Evolutionary conservation across 2,329 filamentous ascomycete species (phyloP).

Genomic region (Phialophora verrucosa): DNA sequence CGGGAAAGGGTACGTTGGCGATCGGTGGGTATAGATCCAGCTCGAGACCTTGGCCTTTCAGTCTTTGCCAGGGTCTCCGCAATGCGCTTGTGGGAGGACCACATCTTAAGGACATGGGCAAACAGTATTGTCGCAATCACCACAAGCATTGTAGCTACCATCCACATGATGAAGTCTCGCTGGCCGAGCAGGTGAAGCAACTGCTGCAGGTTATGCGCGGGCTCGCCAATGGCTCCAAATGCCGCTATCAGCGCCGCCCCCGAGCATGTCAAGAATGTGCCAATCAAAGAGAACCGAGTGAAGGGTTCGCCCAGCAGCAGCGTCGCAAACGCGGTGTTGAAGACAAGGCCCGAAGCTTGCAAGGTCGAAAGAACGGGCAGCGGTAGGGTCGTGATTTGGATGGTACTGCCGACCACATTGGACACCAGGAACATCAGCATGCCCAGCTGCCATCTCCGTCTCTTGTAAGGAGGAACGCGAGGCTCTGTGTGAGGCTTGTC

Average conservation of each 20-base stretch:
- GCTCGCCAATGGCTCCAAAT: slow-evolving; percentile 92
- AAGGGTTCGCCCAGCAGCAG: slow-evolving; percentile 92
- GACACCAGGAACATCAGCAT: slow-evolving; percentile 97
- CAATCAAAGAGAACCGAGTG: slow-evolving; percentile 88
- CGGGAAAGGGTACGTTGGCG: slow-evolving; percentile 42
- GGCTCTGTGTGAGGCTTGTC: slow-evolving; percentile 81
- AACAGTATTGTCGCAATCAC: slow-evolving; percentile 71
- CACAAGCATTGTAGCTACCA: slow-evolving; percentile 76
- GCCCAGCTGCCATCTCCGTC: slow-evolving; percentile 90
- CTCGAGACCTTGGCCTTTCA: slow-evolving; percentile 34
- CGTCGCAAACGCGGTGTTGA: slow-evolving; percentile 97
- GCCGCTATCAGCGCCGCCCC: slow-evolving; percentile 92
- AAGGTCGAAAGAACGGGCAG: slow-evolving; percentile 92
- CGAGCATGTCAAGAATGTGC: slow-evolving; percentile 82
- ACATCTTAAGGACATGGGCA: slow-evolving; percentile 54
- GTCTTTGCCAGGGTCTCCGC: slow-evolving; percentile 33
- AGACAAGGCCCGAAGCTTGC: slow-evolving; percentile 94
- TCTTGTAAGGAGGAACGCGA: slow-evolving; percentile 83
- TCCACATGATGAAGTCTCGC: slow-evolving; percentile 83
- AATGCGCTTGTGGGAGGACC: slow-evolving; percentile 39
- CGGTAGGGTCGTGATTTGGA: slow-evolving; percentile 95
- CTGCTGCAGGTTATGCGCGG: slow-evolving; percentile 84
- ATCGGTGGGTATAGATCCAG: slow-evolving; percentile 36
- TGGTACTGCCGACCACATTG: slow-evolving; percentile 91
- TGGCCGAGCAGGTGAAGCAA: slow-evolving; percentile 76